Conservation (phyloP, 805 yeast genomes). For the Sugiyamaella boreocaroliniensis region DNA sequence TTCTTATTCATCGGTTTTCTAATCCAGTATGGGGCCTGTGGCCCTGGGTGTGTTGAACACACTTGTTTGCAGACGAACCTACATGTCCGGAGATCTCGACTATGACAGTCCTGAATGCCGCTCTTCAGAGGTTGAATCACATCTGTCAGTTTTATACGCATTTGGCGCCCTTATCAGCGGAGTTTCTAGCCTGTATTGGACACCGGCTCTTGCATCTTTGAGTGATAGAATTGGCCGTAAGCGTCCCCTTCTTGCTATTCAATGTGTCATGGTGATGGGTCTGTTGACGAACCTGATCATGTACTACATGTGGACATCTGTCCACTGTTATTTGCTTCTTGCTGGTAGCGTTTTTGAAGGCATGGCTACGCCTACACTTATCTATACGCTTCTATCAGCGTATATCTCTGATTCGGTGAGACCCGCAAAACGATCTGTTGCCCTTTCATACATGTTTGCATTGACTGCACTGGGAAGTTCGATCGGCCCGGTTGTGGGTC, state of each 20-base stretch:
- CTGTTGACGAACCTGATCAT: background rate
- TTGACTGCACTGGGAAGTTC: background rate
- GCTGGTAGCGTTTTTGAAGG: constrained; percentile 2
- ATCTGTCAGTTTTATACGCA: background rate
- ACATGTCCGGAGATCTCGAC: background rate
- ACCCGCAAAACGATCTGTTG: background rate
- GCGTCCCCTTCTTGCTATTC: background rate
- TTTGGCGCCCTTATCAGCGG: background rate
- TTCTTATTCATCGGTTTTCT: background rate
- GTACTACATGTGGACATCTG: background rate
- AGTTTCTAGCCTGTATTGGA: background rate
- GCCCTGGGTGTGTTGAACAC: background rate
- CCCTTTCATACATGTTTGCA: background rate
- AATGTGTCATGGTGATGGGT: constrained; percentile 1
- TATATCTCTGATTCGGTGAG: background rate
- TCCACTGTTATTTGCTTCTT: constrained; percentile 1
- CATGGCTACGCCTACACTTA: constrained; percentile 2
- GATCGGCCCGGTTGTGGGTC: background rate
- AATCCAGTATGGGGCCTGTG: background rate
- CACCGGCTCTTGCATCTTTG: background rate
- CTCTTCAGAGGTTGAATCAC: background rate
- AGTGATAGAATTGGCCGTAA: background rate
- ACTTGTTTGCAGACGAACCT: background rate
- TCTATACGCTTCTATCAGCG: constrained; percentile 1
- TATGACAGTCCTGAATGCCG: background rate